Evolutionary conservation across 1,139 yeast species (phyloP).

Genomic region (Kodamaea alishanica): DNA sequence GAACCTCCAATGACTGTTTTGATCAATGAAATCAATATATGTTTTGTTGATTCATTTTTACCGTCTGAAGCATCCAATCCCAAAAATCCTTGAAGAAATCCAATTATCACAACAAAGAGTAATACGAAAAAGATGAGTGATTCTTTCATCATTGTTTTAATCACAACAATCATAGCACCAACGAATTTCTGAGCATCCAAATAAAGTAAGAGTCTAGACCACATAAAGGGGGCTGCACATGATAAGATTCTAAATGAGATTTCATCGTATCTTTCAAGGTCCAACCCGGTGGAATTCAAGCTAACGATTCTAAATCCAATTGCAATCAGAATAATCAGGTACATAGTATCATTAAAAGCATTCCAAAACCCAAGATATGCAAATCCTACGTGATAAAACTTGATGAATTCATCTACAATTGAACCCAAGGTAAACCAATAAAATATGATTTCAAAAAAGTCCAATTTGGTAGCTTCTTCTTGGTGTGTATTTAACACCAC

Average conservation of each 20-base stretch:
- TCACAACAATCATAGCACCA: constrained; percentile 84
- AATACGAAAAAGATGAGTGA: constrained; percentile 75
- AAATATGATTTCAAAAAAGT: constrained; percentile 50
- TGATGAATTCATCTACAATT: constrained; percentile 61
- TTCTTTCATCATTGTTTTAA: constrained; percentile 84
- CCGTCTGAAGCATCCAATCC: constrained; percentile 91
- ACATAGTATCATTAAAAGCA: constrained; percentile 71
- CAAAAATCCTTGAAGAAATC: constrained; percentile 81
- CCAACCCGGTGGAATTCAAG: constrained; percentile 18
- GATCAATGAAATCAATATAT: constrained; percentile 61
- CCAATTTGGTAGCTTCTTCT: constrained; percentile 29
- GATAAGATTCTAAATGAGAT: constrained; percentile 70
- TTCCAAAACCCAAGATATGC: constrained; percentile 77
- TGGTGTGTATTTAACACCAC: constrained; percentile 55
- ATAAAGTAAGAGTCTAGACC: constrained; percentile 73
- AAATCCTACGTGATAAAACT: constrained; percentile 73
- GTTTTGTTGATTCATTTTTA: constrained; percentile 64
- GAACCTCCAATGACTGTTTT: constrained; percentile 73
- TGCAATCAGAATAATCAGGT: constrained; percentile 50
- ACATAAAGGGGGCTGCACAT: constrained; percentile 82
- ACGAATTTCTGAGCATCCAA: constrained; percentile 79
- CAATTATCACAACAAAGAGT: constrained; percentile 64
- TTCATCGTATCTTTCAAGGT: constrained; percentile 48
- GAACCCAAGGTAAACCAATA: constrained; percentile 67
- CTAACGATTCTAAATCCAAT: constrained; percentile 57